Conservation (phyloP, 2,329 filamentous ascomycete genomes). For the Didymellaceae sp. region DNA sequence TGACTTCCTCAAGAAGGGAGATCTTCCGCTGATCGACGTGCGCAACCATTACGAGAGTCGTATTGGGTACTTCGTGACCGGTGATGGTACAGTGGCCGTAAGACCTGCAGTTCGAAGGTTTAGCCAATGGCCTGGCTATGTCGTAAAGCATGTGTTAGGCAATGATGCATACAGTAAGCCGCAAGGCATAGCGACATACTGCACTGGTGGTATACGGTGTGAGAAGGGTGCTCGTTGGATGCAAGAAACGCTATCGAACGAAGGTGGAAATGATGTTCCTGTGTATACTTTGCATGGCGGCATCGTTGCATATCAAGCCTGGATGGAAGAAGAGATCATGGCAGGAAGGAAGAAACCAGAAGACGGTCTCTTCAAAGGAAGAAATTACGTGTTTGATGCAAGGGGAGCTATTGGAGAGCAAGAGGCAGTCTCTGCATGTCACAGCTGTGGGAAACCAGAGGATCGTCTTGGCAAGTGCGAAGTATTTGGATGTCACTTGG, state of each 20-base stretch:
- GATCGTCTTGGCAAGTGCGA: constrained; percentile 27
- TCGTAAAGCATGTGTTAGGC: constrained; percentile 25
- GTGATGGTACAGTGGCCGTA: constrained; percentile 23
- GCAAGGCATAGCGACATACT: constrained; percentile 28
- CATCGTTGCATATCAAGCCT: constrained; percentile 32
- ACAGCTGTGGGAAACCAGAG: constrained; percentile 22
- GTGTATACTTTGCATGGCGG: constrained; percentile 31
- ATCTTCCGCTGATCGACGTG: constrained; percentile 29
- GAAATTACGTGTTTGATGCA: constrained; percentile 35
- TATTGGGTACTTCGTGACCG: constrained; percentile 32
- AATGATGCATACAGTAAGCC: constrained; percentile 19
- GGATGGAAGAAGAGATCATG: constrained; percentile 28
- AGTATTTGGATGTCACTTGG: constrained; percentile 26
- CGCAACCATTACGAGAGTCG: constrained; percentile 36
- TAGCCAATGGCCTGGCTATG: constrained; percentile 35
- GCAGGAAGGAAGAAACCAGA: constrained; percentile 22
- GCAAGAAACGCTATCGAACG: constrained; percentile 22
- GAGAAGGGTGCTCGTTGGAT: constrained; percentile 38
- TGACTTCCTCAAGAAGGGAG: constrained; percentile 22
- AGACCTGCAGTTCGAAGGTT: constrained; percentile 30
- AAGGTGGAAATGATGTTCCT: constrained; percentile 8
- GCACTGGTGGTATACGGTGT: constrained; percentile 33
- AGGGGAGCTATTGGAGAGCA: constrained; percentile 27
- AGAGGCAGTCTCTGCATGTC: constrained; percentile 25
- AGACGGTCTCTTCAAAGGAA: constrained; percentile 33